Conservation (phyloP, 2,329 filamentous ascomycete species). For the Cercospora beticola region DNA sequence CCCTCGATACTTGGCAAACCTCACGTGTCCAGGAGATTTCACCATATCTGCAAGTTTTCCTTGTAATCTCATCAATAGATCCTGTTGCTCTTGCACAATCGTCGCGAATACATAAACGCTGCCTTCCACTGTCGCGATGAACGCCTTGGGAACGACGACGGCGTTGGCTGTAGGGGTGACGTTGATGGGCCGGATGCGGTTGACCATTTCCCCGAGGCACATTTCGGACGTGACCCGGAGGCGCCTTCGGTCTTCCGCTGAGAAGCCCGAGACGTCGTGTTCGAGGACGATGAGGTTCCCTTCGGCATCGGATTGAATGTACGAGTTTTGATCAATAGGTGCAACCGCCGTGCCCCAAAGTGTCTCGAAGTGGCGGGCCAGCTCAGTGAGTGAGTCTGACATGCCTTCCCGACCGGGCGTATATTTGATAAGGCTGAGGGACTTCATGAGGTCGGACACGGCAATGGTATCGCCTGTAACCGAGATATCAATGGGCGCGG, state of each 20-base stretch:
- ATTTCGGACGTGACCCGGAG: constrained; percentile 78
- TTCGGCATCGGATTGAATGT: constrained; percentile 80
- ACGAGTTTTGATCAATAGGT: constrained; percentile 69
- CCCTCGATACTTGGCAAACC: constrained; percentile 77
- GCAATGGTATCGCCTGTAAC: constrained; percentile 74
- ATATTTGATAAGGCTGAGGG: constrained; percentile 75
- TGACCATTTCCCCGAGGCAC: constrained; percentile 88
- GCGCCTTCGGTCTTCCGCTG: constrained; percentile 67
- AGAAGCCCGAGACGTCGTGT: constrained; percentile 70
- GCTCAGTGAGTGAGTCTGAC: constrained; percentile 66
- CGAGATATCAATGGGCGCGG: constrained; percentile 77
- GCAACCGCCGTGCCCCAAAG: constrained; percentile 79
- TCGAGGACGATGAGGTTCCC: constrained; percentile 84
- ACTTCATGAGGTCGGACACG: constrained; percentile 92
- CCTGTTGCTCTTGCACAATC: constrained; percentile 69
- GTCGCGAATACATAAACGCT: constrained; percentile 86
- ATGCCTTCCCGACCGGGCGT: constrained; percentile 53
- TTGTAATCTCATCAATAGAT: constrained; percentile 82
- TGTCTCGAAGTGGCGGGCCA: constrained; percentile 76
- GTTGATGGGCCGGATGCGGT: constrained; percentile 74
- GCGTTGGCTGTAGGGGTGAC: constrained; percentile 65
- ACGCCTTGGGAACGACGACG: constrained; percentile 75
- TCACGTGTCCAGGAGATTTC: constrained; percentile 67
- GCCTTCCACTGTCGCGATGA: constrained; percentile 88
- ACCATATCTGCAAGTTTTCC: constrained; percentile 65